Conservation (phyloP, 768 basidiomycete species). For the Russula foetens region DNA sequence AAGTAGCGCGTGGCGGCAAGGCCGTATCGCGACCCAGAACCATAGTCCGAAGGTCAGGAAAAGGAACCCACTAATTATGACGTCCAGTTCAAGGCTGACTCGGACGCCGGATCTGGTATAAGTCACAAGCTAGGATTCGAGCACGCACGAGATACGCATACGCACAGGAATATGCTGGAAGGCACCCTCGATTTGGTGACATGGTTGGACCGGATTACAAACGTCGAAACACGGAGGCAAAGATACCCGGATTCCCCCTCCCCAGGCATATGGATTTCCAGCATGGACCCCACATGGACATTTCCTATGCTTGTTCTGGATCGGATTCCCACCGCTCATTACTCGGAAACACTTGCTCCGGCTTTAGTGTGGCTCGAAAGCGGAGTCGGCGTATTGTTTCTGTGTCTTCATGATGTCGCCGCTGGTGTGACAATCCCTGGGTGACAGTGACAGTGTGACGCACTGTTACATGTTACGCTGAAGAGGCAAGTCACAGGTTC, state of each 20-base stretch:
- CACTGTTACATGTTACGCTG: background rate
- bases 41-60: background rate
- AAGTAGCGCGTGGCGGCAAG: background rate
- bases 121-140: background rate
- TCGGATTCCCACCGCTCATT: background rate
- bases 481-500: background rate
- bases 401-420: background rate
- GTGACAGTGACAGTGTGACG: background rate
- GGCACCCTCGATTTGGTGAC: background rate
- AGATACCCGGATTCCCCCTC: background rate
- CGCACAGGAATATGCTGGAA: background rate
- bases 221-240: conserved; percentile 4
- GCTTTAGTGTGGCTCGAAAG: background rate
- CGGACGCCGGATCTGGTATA: background rate
- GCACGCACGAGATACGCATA: background rate
- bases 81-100: background rate
- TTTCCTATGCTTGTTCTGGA: background rate
- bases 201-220: background rate
- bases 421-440: background rate
- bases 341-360: background rate
- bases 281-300: background rate
- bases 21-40: background rate
- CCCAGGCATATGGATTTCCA: background rate
- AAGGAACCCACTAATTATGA: background rate
- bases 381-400: background rate